Evolutionary conservation across 1,284 basidiomycete genomes (phyloP).

Genomic region (Irpex lacteus): DNA sequence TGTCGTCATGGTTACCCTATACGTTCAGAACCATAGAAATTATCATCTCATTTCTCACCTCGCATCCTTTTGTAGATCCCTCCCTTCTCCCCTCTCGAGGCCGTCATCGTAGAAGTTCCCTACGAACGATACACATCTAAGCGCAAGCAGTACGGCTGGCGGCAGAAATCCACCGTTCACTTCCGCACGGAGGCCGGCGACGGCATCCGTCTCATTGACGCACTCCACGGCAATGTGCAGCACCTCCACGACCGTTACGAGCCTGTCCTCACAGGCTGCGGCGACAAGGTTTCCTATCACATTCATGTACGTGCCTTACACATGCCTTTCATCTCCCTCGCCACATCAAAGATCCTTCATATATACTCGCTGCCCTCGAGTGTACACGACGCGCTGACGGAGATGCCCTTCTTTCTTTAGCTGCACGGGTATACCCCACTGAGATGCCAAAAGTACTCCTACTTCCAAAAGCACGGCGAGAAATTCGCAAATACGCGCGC

Average conservation of each 20-base stretch:
- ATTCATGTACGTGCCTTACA: neutral
- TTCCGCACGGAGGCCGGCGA: neutral
- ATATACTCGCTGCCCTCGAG: neutral
- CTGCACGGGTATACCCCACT: neutral
- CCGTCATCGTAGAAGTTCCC: neutral
- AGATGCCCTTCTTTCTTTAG: neutral
- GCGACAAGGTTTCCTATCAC: conserved; percentile 1
- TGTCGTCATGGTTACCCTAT: neutral
- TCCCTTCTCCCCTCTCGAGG: neutral
- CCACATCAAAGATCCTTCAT: neutral
- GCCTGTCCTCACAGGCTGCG: neutral
- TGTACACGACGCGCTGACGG: neutral
- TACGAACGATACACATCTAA: neutral
- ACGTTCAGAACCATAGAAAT: neutral
- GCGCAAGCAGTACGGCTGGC: conserved; percentile 1
- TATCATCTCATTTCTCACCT: neutral
- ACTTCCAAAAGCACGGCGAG: neutral
- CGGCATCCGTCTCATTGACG: neutral
- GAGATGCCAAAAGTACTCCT: conserved; percentile 1
- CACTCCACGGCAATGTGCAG: neutral
- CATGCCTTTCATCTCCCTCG: neutral
- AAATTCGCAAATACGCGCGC: neutral
- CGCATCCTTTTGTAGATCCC: neutral
- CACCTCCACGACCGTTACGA: neutral
- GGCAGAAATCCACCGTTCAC: neutral